Conservation (phyloP, 768 basidiomycete genomes). For the Lactifluus volemus region DNA sequence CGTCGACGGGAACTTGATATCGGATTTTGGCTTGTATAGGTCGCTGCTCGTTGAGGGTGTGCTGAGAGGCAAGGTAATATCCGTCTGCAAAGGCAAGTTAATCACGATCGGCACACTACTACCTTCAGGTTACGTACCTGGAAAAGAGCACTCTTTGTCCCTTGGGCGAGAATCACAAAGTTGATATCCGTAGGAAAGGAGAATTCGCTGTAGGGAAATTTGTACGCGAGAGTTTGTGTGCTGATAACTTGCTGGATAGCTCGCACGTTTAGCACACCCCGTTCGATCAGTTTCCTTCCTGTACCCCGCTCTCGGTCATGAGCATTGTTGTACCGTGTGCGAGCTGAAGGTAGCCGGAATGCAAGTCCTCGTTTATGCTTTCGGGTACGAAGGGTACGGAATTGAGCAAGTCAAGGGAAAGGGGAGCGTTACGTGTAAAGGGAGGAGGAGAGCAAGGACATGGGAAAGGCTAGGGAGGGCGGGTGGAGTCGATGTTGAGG, state of each 20-base stretch:
- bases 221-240: slow-evolving; percentile 59
- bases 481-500: slow-evolving; percentile 23
- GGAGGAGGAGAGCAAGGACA: slow-evolving; percentile 50
- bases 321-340: slow-evolving; percentile 51
- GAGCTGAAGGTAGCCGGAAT: slow-evolving; percentile 67
- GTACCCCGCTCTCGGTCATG: slow-evolving; percentile 56
- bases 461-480: slow-evolving; percentile 40
- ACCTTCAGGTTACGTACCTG: slow-evolving; percentile 34
- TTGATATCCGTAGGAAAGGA: slow-evolving; percentile 65
- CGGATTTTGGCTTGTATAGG: slow-evolving; percentile 43
- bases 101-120: not conserved
- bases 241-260: slow-evolving; percentile 56
- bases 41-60: slow-evolving; percentile 18
- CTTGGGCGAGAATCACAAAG: slow-evolving; percentile 54
- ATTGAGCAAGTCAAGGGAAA: slow-evolving; percentile 59
- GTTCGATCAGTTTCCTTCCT: slow-evolving; percentile 58
- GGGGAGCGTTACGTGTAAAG: slow-evolving; percentile 46
- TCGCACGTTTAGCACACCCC: slow-evolving; percentile 54
- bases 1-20: slow-evolving; percentile 37
- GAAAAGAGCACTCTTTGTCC: slow-evolving; percentile 65
- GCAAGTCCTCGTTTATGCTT: slow-evolving; percentile 61
- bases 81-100: slow-evolving; percentile 38
- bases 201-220: slow-evolving; percentile 69
- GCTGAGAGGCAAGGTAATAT: slow-evolving; percentile 43
- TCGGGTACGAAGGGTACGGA: slow-evolving; percentile 50